phyloP scores from a whole-genome alignment of 345 rosid genomes.

The Brassica incana region DNA sequence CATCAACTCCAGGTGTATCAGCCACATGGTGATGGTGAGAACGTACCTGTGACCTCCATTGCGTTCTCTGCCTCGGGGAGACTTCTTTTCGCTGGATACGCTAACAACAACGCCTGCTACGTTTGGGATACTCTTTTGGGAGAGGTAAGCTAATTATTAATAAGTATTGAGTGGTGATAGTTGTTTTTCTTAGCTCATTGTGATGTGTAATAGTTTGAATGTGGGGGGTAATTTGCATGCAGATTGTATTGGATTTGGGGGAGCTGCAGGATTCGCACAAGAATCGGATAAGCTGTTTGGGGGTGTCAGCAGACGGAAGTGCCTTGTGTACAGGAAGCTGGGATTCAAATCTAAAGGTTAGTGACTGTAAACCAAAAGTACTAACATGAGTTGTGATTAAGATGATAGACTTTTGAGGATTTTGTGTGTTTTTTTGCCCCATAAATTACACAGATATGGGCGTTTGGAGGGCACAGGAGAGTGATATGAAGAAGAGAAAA shows the following conservation, averaged over 20 bases:
- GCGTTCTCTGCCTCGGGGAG: conserved; percentile 97
- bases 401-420: neutral
- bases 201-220: neutral
- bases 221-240: conserved; percentile 18
- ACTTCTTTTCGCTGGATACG: conserved; percentile 84
- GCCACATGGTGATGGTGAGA: conserved; percentile 54
- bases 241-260: conserved; percentile 87
- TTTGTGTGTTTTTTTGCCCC: neutral
- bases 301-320: conserved; percentile 96
- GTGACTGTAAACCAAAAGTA: conserved; percentile 15
- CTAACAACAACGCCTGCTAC: conserved; percentile 68
- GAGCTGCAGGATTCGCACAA: conserved; percentile 74
- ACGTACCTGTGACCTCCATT: conserved; percentile 67
- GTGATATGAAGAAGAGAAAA: conserved; percentile 47
- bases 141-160: conserved; percentile 50
- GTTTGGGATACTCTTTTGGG: conserved; percentile 98
- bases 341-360: conserved; percentile 95
- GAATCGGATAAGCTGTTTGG: conserved; percentile 79
- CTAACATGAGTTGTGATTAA: neutral
- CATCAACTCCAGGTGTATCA: conserved; percentile 90
- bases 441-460: conserved; percentile 73
- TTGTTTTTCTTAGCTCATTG: neutral
- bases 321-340: conserved; percentile 99
- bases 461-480: conserved; percentile 87
- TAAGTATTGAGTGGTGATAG: conserved; percentile 3